Conservation (phyloP, 192 early-diverging fungal genomes). For the Coemansia sp. region DNA sequence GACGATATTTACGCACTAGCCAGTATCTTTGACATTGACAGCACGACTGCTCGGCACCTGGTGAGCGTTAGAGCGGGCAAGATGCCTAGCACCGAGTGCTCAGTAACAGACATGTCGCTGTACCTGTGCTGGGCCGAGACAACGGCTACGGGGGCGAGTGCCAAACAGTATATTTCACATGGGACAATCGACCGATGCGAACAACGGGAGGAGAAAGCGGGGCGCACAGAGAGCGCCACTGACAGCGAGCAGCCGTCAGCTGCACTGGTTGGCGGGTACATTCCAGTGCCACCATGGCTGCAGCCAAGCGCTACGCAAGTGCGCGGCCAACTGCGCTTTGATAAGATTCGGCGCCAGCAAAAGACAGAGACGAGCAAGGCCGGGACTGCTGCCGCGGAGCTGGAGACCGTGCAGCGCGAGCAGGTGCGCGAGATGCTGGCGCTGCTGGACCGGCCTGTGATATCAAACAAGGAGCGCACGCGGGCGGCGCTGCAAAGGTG, state of each 20-base stretch:
- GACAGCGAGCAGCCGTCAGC: not conserved
- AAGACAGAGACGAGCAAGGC: not conserved
- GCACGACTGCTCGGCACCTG: conserved; percentile 3
- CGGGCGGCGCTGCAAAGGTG: conserved; percentile 19
- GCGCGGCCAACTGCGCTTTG: conserved; percentile 23
- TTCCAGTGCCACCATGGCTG: conserved; percentile 47
- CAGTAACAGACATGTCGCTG: conserved; percentile 13
- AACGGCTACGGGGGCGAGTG: conserved; percentile 5
- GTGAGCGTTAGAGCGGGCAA: not conserved
- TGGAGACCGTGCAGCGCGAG: conserved; percentile 22
- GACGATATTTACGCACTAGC: conserved; percentile 34
- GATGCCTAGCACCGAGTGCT: conserved; percentile 18
- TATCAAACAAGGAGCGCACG: conserved; percentile 21
- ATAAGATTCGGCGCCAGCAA: not conserved
- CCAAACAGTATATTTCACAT: conserved; percentile 22
- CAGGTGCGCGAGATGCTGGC: conserved; percentile 26
- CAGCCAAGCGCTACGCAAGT: conserved; percentile 50
- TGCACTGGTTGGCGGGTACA: conserved; percentile 17
- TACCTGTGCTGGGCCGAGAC: conserved; percentile 49
- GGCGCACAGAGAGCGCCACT: not conserved
- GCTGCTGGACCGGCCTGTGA: conserved; percentile 25
- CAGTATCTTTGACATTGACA: conserved; percentile 34
- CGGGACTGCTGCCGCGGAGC: not conserved
- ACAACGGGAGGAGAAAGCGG: not conserved
- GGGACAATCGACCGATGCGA: conserved; percentile 9